phyloP scores from a whole-genome alignment of 2,329 filamentous ascomycete genomes.

The Coniochaeta sp. region DNA sequence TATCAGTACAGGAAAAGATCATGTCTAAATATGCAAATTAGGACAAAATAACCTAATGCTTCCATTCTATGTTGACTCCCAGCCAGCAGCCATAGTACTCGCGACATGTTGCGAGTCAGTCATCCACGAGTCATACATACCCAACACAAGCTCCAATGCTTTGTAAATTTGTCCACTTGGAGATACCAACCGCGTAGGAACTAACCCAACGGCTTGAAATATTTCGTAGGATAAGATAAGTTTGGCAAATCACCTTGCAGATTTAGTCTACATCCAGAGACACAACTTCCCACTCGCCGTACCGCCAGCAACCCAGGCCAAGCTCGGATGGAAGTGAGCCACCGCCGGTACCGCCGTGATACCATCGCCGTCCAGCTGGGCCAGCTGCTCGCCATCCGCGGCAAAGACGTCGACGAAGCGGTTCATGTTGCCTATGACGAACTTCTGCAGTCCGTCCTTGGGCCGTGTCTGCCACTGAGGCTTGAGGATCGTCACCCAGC shows the following conservation, averaged over 20 bases:
- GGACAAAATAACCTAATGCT: no score
- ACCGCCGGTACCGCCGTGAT: constrained; percentile 95
- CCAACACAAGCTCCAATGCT: not conserved
- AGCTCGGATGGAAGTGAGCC: constrained; percentile 77
- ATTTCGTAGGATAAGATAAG: no score
- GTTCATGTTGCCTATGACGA: constrained; percentile 96
- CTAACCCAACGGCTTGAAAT: no score
- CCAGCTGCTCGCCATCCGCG: constrained; percentile 75
- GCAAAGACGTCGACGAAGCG: constrained; percentile 90
- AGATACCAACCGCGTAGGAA: no score
- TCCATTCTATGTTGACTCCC: no score
- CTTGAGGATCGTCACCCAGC: constrained; percentile 81
- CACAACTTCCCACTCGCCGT: constrained; percentile 89
- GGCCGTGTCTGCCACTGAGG: constrained; percentile 85
- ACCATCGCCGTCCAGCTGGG: constrained; percentile 78
- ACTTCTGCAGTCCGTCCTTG: constrained; percentile 71
- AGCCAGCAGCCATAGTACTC: no score
- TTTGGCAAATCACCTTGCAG: no score
- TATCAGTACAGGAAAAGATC: no score
- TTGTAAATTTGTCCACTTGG: no score
- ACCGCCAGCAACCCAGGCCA: constrained; percentile 88
- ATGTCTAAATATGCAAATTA: no score
- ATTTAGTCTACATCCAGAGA: constrained; percentile 79
- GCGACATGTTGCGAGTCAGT: no score
- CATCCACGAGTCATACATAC: no score